Conservation (phyloP, 148 eudicot species). For the Silene conica region DNA sequence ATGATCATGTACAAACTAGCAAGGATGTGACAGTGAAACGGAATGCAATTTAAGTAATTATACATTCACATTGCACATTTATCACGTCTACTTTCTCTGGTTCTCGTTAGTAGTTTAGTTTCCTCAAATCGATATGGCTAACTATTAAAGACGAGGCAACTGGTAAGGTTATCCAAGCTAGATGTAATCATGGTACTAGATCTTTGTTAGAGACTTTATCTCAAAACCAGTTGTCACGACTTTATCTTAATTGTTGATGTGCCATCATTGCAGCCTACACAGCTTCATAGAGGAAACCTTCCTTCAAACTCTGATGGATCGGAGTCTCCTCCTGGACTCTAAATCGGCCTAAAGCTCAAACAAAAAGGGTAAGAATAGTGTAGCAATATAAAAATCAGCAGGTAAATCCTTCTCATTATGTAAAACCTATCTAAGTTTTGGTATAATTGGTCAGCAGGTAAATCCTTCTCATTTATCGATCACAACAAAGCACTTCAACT, state of each 20-base stretch:
- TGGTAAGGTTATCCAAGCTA: background rate
- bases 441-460: conserved; percentile 37
- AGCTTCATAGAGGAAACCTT: no score
- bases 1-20: no score
- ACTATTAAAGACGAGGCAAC: background rate
- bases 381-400: no score
- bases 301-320: background rate
- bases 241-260: background rate
- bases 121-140: background rate
- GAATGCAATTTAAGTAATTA: no score
- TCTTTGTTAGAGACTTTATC: background rate
- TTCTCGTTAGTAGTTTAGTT: background rate
- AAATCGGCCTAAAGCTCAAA: no score
- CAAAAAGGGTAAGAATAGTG: no score
- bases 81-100: background rate
- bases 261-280: background rate
- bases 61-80: no score
- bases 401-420: no score
- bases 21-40: no score
- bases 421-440: background rate
- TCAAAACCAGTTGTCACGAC: background rate
- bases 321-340: no score
- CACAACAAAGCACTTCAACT: conserved; percentile 37
- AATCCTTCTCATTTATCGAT: conserved; percentile 35
- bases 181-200: background rate